phyloP scores from a whole-genome alignment of 140 eudicot genomes.

The Anethum foeniculum region DNA sequence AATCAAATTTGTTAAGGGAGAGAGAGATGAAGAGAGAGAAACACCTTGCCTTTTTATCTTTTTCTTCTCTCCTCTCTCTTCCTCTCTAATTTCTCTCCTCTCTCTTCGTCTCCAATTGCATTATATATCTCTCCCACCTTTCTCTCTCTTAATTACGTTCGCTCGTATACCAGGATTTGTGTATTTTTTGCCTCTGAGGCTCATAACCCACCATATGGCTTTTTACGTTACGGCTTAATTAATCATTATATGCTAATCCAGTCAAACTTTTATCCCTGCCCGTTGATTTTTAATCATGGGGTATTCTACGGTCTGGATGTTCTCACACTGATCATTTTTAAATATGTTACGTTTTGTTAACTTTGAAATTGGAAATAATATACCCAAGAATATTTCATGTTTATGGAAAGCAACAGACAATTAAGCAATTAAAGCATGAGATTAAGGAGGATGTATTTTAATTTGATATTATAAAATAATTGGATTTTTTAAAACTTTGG shows the following conservation, averaged over 20 bases:
- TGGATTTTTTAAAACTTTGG: too few species aligned
- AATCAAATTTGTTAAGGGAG: neutral
- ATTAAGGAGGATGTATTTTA: too few species aligned
- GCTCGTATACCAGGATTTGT: neutral
- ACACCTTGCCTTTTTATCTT: conserved; percentile 1
- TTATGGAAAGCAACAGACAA: too few species aligned
- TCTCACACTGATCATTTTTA: too few species aligned
- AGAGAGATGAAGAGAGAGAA: conserved; percentile 14
- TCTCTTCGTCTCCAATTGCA: neutral
- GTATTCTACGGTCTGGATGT: conserved; percentile 15
- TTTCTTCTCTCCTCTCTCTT: neutral
- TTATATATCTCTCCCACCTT: conserved; percentile 18
- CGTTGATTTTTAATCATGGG: conserved; percentile 14
- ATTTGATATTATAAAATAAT: too few species aligned
- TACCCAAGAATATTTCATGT: too few species aligned
- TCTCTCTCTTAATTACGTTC: conserved; percentile 9
- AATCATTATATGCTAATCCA: conserved; percentile 22
- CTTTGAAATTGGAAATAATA: too few species aligned
- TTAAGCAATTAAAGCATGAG: too few species aligned
- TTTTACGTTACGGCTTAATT: conserved; percentile 6
- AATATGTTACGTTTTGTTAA: too few species aligned
- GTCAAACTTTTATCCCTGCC: conserved; percentile 17
- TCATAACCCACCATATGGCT: neutral
- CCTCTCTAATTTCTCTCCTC: conserved; percentile 1
- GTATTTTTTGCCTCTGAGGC: neutral